phyloP scores from a whole-genome alignment of 176 grass and related monocot genomes.

The Luzula sylvatica region DNA sequence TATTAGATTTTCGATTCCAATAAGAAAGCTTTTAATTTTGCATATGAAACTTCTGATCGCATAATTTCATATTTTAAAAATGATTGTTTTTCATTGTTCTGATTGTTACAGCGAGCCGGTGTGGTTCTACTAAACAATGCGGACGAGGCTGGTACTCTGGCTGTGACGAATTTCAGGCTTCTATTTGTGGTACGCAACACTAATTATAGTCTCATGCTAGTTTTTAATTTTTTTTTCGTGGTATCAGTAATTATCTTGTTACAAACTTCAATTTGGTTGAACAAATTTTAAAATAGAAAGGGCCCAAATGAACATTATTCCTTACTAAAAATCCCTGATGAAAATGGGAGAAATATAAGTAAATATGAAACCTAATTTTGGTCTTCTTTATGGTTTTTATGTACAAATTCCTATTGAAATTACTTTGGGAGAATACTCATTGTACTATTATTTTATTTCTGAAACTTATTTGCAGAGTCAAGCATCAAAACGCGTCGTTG shows the following conservation, averaged over 20 bases:
- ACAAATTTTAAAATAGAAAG: neutral
- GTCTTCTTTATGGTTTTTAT: slow-evolving; percentile 10
- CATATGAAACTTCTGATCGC: neutral
- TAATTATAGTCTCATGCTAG: slow-evolving; percentile 7
- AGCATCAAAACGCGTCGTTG: slow-evolving; percentile 48
- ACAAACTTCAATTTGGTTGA: no score
- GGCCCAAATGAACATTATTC: neutral
- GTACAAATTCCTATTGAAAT: neutral
- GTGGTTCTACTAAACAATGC: slow-evolving; percentile 57
- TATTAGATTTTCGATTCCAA: neutral
- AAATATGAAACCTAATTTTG: neutral
- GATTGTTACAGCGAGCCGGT: slow-evolving; percentile 12
- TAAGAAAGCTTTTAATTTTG: neutral
- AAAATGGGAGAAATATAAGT: neutral
- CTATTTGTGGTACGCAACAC: slow-evolving; percentile 67
- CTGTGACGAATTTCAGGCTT: slow-evolving; percentile 82
- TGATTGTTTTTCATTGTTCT: neutral
- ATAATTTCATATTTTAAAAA: slow-evolving; percentile 8
- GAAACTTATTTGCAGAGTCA: slow-evolving; percentile 45
- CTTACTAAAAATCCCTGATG: neutral
- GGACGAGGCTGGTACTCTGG: slow-evolving; percentile 48
- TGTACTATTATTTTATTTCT: slow-evolving; percentile 14
- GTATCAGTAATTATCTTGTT: no score
- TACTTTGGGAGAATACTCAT: neutral
- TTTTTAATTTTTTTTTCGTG: no score